Evolutionary conservation across 768 basidiomycete genomes (phyloP), one percentile per base, ranked within the genome.

Genomic region (Gloeophyllum trabeum): DNA sequence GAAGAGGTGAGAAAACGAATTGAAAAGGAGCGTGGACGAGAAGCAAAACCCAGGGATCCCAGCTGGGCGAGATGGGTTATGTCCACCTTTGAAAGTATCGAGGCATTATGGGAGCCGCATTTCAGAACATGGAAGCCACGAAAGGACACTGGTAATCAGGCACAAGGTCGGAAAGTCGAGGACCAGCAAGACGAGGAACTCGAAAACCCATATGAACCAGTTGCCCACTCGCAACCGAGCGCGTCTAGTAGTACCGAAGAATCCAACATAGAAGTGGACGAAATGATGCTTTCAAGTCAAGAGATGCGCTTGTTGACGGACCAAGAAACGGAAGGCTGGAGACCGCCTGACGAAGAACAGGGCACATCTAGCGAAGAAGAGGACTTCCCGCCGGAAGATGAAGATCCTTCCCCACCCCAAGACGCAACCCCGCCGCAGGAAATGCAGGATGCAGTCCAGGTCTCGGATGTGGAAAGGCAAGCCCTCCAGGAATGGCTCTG

Each of bases 51-150:
- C 28, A 55, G 45, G 22, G 50, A 47, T 22, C 54, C 56, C 40
- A 54, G 60, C 14, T 91, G 87, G 88, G 79, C 83, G 51, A 64
- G 64, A 47, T 80, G 74, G 70, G 75, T 87, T 22, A 83, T 87
- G 79, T 84, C 90, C 5, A 76, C 84, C 0, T 97, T 96, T 53
- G 83, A 96, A 61, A 93, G 91, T 50, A 67, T 86, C 20, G 85
- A 93, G 60, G 83, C 79, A 1, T 68, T 92, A 6, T 96, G 91
- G 91, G 79, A 84, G 35, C 60, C 70, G 25, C 49, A 66, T 42
- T 72, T 67, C 56, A 76, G 61, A 54, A 64, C 62, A 6, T 82
- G 82, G 81, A 73, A 58, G 53, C 76, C 80, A 16, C n/a, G n/a
- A n/a, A n/a, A 32, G 16, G 28, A 32, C 10, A 32, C 28, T 32